A percentile compares a stretch with the other conserved stretches of the same genome.
Evolutionary conservation across 139 green algal species (phyloP).

Genomic region (Axilococcus clingmanii): DNA sequence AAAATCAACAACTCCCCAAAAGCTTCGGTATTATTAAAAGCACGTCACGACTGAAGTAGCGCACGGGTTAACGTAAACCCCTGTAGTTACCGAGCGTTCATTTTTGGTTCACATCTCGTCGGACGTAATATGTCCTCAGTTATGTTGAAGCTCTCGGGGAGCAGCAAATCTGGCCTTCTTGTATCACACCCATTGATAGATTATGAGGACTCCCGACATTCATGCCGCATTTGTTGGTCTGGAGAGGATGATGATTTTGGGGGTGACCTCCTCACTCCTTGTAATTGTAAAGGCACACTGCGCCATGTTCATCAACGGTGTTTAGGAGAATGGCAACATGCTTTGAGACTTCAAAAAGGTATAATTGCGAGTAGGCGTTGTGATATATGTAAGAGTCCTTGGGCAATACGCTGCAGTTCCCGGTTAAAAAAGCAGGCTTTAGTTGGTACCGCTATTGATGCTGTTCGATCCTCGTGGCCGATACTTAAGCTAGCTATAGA

Average conservation of each 20-base stretch:
- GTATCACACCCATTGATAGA: background rate
- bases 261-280: constrained; percentile 2
- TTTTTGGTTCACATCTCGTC: no score
- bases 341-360: background rate
- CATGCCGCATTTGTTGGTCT: constrained; percentile 11
- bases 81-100: no score
- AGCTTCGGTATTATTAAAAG: background rate
- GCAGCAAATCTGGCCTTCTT: no score
- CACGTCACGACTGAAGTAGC: background rate
- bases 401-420: background rate
- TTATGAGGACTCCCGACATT: background rate
- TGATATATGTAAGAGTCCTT: constrained; percentile 3
- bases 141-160: no score
- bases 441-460: no score
- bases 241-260: background rate
- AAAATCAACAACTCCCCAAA: background rate
- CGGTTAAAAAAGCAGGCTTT: no score
- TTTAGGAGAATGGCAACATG: background rate
- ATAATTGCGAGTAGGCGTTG: background rate
- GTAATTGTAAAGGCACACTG: constrained; percentile 6
- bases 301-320: background rate
- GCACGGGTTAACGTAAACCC: background rate
- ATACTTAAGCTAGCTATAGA: no score
- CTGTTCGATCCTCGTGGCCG: no score
- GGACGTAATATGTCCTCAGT: no score